Base-by-base conservation (phyloP, 345 rosid species). In the Aethionema arabicum region DNA sequence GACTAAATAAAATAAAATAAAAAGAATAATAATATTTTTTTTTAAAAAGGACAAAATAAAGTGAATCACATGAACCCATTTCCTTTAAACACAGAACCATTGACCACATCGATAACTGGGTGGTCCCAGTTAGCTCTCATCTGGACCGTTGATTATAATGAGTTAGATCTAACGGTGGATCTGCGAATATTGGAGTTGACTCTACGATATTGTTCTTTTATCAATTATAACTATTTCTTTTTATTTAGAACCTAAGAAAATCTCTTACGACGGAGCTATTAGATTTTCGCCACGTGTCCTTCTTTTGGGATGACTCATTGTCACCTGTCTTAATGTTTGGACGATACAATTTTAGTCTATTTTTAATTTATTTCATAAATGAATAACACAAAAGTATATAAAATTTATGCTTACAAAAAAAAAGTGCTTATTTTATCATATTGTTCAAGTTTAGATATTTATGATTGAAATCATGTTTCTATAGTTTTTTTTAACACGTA, bases 151-250 rank as follows among this genome's bases (percentile, higher is more conserved):
- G 52, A 56, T 41, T 16, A 32, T 0, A 6, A 5, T 40, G 10
- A 50, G 43, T 41, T 58, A 5, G 32, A 67, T 67, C 72, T 44
- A 58, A 58, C 72, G 72, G 72, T 49, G 65, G 65, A 67, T 67
- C 45, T 67, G 16, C 40, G 47, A 58, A 50, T 45, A 49, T 44
- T 41, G 52, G 65, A 58, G 72, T 67, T 67, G 72, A 67, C 72
- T 67, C 58, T 67, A 8, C 8, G 12, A 4, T 67, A 57, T 66
- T 57, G 35, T 67, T 67, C 52, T 50, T 31, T 50, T 56, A 21
- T 21, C 27, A 21, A 21, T 21, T 21, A 21, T 55, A 37, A n/a
- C 41, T 46, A 46, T 35, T 35, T 35, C 4, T 5, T 35, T 38
- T 63, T 52, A 16, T 3, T 57, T 14, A 39, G 51, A 49, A 56